Conservation (phyloP, 805 yeast species). For the Candida rishiriensis region DNA sequence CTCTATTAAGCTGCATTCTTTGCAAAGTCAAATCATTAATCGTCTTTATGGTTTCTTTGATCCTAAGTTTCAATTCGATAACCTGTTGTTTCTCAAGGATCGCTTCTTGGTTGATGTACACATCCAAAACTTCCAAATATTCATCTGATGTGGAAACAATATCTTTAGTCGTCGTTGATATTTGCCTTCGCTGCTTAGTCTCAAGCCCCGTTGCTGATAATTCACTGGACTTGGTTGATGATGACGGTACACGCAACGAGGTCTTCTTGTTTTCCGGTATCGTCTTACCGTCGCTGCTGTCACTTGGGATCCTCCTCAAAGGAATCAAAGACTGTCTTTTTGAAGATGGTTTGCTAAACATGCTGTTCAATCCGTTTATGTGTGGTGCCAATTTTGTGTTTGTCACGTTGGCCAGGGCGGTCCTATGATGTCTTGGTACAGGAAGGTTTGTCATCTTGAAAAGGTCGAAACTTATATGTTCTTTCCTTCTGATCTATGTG, state of each 20-base stretch:
- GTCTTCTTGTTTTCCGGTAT: background rate
- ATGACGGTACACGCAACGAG: constrained; percentile 1
- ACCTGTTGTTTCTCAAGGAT: constrained; percentile 21
- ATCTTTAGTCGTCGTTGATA: too few relatives aligned
- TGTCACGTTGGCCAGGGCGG: background rate
- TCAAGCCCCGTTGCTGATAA: background rate
- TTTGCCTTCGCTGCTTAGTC: background rate
- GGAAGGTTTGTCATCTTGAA: background rate
- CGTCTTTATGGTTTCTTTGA: constrained; percentile 10
- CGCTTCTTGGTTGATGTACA: constrained; percentile 20
- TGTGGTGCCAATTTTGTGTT: background rate
- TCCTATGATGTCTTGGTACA: background rate
- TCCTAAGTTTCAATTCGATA: constrained; percentile 11
- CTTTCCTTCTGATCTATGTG: too few relatives aligned
- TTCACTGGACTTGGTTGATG: background rate
- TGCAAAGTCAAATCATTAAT: constrained; percentile 18
- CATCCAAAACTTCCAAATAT: constrained; percentile 14
- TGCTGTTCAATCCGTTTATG: background rate
- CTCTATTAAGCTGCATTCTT: constrained; percentile 16
- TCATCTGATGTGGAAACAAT: too few relatives aligned
- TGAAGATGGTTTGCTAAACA: background rate
- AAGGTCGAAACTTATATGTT: too few relatives aligned
- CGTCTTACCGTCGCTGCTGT: too few relatives aligned
- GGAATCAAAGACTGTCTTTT: constrained; percentile 5
- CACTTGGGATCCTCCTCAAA: background rate